Conservation (phyloP, 805 yeast species). For the Candida pini region DNA sequence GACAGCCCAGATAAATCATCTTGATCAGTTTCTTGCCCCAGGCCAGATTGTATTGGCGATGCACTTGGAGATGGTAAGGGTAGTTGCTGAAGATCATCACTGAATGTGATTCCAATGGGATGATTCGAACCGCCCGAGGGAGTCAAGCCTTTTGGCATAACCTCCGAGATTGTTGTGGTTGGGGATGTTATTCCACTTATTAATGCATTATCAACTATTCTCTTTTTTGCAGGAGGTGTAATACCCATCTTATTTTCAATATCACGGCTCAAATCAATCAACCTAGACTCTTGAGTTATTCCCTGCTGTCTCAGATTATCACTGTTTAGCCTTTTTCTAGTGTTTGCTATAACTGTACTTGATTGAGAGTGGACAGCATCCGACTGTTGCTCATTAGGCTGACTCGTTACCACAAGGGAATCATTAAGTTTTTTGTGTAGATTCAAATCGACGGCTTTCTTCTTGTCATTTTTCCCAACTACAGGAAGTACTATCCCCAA, state of each 20-base stretch:
- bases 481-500: too few species aligned
- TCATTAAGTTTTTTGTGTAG: too few species aligned
- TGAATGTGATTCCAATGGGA: conserved; percentile 1
- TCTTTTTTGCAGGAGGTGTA: conserved; percentile 17
- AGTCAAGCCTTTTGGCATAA: conserved; percentile 9
- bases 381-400: too few species aligned
- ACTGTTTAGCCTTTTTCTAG: conserved; percentile 15
- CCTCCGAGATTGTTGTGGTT: conserved; percentile 10
- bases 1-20: too few species aligned
- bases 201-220: conserved; percentile 12
- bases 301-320: too few species aligned
- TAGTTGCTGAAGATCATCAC: conserved; percentile 33
- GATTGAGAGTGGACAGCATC: not conserved
- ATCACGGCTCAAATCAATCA: too few species aligned
- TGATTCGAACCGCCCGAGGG: conserved; percentile 9
- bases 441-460: too few species aligned
- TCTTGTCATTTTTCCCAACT: too few species aligned
- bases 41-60: conserved; percentile 41
- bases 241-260: conserved; percentile 9
- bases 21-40: not conserved
- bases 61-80: conserved; percentile 70
- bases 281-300: too few species aligned
- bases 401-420: too few species aligned
- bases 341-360: not conserved
- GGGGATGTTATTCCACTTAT: conserved; percentile 10